These are phyloP conservation scores for Pichia sporocuriosa DNA, from an alignment of 805 yeast species.

Conservation along the genomic window DNA sequence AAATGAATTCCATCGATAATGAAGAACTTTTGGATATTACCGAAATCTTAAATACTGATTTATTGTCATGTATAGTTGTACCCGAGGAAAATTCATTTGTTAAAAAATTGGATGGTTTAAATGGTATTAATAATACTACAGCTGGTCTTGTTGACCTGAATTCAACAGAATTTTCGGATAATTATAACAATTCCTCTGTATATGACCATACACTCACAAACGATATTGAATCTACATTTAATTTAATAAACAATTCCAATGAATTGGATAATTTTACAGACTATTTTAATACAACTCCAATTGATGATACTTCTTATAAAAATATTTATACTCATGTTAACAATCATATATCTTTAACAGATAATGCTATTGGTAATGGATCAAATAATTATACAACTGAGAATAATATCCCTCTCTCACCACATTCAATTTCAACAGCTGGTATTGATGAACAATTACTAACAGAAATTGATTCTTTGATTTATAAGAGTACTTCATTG, in stretches of 20 bases:
- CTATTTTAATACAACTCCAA: neutral
- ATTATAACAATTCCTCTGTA: too few relatives aligned
- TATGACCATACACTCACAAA: too few relatives aligned
- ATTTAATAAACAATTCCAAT: too few relatives aligned
- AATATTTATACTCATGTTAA: neutral
- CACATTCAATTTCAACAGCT: neutral
- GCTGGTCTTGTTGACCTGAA: too few relatives aligned
- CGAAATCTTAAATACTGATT: neutral
- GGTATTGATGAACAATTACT: conserved; percentile 2
- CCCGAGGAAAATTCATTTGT: neutral
- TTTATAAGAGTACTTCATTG: neutral
- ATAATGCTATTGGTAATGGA: too few relatives aligned
- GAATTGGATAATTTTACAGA: neutral
- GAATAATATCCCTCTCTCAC: neutral
- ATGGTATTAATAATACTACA: too few relatives aligned
- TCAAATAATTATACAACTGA: too few relatives aligned
- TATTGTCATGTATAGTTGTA: neutral
- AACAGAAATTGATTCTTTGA: conserved; percentile 1
- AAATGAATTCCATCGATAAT: too few relatives aligned
- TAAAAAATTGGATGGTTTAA: neutral
- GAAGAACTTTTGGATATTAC: neutral
- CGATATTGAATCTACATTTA: too few relatives aligned
- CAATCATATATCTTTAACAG: neutral
- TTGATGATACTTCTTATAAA: neutral
- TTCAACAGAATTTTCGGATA: too few relatives aligned